phyloP scores from a whole-genome alignment of 2,329 filamentous ascomycete species.

The Drechslerella coelobrocha region DNA sequence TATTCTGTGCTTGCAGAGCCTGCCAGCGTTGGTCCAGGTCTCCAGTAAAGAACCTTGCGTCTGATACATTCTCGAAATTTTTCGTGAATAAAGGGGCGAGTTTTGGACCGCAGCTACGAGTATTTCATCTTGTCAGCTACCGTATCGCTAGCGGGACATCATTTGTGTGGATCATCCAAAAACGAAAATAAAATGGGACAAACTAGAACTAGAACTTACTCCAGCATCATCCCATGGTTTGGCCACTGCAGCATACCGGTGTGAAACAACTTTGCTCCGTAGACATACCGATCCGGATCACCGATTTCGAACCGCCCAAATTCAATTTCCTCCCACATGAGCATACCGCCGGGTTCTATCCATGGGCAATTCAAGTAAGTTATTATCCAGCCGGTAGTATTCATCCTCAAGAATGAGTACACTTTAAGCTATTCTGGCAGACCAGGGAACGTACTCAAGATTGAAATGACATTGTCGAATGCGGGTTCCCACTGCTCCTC shows the following conservation, averaged over 20 bases:
- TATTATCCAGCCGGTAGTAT: not conserved
- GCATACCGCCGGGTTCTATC: slow-evolving; percentile 16
- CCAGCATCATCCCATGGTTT: not conserved
- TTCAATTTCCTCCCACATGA: slow-evolving; percentile 22
- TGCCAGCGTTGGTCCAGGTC: slow-evolving; percentile 16
- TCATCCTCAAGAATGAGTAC: too few relatives aligned
- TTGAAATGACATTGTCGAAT: slow-evolving; percentile 1
- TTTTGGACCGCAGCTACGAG: slow-evolving; percentile 23
- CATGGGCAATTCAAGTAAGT: not conserved
- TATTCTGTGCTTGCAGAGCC: slow-evolving; percentile 26
- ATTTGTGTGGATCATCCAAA: too few relatives aligned
- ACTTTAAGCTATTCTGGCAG: too few relatives aligned
- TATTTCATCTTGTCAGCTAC: too few relatives aligned
- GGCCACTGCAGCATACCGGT: slow-evolving; percentile 1
- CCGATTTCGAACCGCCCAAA: slow-evolving; percentile 16
- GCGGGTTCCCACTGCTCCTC: slow-evolving; percentile 9
- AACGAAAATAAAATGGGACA: too few relatives aligned
- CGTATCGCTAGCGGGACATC: too few relatives aligned
- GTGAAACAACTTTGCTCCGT: slow-evolving; percentile 13
- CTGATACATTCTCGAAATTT: not conserved
- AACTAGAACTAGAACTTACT: slow-evolving; percentile 7
- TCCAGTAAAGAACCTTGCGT: slow-evolving; percentile 9
- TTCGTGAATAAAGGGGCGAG: slow-evolving; percentile 16
- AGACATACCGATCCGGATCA: not conserved
- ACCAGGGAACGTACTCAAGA: slow-evolving; percentile 1